phyloP scores from a whole-genome alignment of 108 stramenopile genomes.

The Pseudonitzschia pungens region DNA sequence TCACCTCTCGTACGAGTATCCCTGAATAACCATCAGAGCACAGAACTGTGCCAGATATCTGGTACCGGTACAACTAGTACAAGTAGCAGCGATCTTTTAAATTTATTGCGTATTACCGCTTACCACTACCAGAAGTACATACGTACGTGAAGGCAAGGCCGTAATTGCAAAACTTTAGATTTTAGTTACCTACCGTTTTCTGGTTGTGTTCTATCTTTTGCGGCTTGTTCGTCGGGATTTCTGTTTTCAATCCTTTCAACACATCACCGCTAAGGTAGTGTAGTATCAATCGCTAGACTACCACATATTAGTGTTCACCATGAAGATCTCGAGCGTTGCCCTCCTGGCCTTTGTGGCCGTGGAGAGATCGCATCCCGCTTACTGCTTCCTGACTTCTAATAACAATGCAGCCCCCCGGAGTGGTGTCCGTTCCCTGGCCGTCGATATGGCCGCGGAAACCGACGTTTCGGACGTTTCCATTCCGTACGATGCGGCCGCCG shows the following conservation, averaged over 20 bases:
- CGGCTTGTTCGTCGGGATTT: too few species aligned
- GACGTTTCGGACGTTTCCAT: constrained; percentile 56
- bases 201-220: too few species aligned
- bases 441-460: constrained; percentile 27
- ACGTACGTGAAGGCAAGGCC: background rate
- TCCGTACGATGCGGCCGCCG: constrained; percentile 81
- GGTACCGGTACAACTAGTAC: too few species aligned
- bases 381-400: constrained; percentile 18
- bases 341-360: constrained; percentile 21
- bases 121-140: background rate
- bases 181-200: background rate
- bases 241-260: too few species aligned
- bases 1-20: too few species aligned
- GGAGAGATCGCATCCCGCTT: constrained; percentile 5
- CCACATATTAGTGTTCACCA: constrained; percentile 2
- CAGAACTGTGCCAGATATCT: too few species aligned
- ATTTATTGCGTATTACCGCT: background rate
- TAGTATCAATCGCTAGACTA: background rate
- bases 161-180: constrained; percentile 1
- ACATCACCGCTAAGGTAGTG: background rate
- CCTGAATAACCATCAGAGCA: too few species aligned
- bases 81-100: background rate
- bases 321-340: constrained; percentile 30
- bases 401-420: background rate
- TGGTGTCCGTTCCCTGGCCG: background rate